These are phyloP conservation scores for Alternaria ethzedia DNA, from an alignment of 2,329 filamentous ascomycete species.

Conservation along the genomic window DNA sequence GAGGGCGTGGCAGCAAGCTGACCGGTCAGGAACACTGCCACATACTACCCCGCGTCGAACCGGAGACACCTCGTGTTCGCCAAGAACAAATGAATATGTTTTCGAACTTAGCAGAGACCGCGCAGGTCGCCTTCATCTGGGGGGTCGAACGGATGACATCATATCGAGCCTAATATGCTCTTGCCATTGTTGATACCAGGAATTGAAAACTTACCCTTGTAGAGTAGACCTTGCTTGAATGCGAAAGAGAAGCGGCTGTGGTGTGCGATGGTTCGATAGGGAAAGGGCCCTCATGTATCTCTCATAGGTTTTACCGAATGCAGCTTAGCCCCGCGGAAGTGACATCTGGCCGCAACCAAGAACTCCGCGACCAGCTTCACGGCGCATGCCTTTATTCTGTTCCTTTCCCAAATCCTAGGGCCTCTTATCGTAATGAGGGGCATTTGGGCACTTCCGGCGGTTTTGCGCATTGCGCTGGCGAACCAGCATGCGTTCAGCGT, in stretches of 20 bases:
- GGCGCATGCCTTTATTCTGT: conserved; percentile 7
- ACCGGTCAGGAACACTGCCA: not conserved
- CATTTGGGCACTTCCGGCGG: conserved; percentile 56
- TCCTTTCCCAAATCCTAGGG: not conserved
- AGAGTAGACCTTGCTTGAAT: not conserved
- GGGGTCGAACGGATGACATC: not conserved
- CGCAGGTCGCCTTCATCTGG: not conserved
- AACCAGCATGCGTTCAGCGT: conserved; percentile 76
- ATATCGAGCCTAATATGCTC: not conserved
- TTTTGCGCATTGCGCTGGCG: conserved; percentile 57
- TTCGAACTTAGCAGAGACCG: not conserved
- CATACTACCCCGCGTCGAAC: not conserved
- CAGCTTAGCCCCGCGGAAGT: conserved; percentile 28
- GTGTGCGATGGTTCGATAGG: not conserved
- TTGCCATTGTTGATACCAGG: not conserved
- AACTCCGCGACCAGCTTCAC: conserved; percentile 18
- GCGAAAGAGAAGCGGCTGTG: not conserved
- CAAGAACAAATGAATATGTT: not conserved
- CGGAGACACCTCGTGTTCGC: not conserved
- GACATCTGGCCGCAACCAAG: conserved; percentile 41
- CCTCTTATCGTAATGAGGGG: conserved; percentile 45
- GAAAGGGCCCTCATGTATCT: not conserved
- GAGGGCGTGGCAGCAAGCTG: not conserved
- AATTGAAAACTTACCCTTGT: not conserved
- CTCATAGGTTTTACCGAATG: conserved; percentile 10